Evolutionary conservation across 306 rosid genomes (phyloP).

Genomic region (Vachellia collinsii): DNA sequence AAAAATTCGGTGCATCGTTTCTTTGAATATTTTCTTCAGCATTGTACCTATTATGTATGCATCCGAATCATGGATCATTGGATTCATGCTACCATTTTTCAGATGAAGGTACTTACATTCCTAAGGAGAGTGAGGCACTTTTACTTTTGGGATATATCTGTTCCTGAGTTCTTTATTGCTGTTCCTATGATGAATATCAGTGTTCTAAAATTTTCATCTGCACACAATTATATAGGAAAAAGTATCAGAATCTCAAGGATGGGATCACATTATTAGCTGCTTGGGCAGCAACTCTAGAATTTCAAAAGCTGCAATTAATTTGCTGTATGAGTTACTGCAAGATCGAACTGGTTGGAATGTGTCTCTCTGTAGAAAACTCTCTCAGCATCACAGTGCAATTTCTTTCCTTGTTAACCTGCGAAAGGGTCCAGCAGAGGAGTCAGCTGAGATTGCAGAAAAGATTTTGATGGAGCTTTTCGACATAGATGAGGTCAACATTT

Average conservation of each 20-base stretch:
- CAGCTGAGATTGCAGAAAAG: constrained; percentile 66
- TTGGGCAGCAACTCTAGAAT: constrained; percentile 57
- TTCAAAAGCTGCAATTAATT: constrained; percentile 67
- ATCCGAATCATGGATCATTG: constrained; percentile 12
- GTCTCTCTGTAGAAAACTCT: constrained; percentile 64
- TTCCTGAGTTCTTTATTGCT: constrained; percentile 1
- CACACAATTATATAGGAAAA: constrained; percentile 52
- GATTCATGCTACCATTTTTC: constrained; percentile 1
- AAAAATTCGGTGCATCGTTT: neutral
- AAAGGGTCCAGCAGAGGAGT: constrained; percentile 49
- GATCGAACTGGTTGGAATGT: constrained; percentile 70
- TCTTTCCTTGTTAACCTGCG: constrained; percentile 59
- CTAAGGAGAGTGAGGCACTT: constrained; percentile 1
- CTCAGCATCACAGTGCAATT: constrained; percentile 55
- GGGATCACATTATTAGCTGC: constrained; percentile 67
- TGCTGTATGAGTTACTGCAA: constrained; percentile 69
- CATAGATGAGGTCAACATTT: constrained; percentile 59
- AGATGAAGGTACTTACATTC: neutral
- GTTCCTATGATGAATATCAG: neutral
- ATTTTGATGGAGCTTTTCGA: constrained; percentile 68
- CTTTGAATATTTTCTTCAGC: neutral
- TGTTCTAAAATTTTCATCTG: constrained; percentile 29
- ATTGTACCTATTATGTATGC: neutral
- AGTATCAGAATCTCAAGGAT: constrained; percentile 61
- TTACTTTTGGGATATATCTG: constrained; percentile 3